phyloP scores from a whole-genome alignment of 1,139 yeast species.

The Tardiomyces depauwii region DNA sequence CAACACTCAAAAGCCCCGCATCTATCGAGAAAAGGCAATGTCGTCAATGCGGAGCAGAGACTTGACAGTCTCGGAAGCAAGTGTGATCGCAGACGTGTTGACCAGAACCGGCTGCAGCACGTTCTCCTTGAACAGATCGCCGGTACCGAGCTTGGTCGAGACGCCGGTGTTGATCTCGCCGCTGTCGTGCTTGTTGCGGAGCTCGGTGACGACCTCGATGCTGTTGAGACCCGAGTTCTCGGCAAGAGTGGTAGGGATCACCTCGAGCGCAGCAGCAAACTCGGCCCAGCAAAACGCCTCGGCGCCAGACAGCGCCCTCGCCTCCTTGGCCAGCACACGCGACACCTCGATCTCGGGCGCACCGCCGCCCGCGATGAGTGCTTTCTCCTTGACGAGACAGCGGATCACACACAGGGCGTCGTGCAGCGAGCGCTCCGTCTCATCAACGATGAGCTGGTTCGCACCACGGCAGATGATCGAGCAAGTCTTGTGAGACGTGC shows the following conservation, averaged over 20 bases:
- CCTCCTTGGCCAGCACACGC: constrained; percentile 65
- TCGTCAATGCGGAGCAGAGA: constrained; percentile 93
- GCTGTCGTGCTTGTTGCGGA: constrained; percentile 81
- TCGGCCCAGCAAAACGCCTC: constrained; percentile 94
- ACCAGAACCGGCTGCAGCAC: constrained; percentile 95
- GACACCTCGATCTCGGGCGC: constrained; percentile 97
- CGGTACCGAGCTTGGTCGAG: constrained; percentile 87
- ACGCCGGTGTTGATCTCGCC: constrained; percentile 96
- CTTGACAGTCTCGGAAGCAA: constrained; percentile 95
- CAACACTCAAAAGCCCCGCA: no score
- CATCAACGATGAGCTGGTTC: constrained; percentile 78
- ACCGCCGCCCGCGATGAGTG: constrained; percentile 97
- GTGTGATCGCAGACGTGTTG: constrained; percentile 82
- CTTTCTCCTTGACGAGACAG: constrained; percentile 88
- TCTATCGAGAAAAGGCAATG: constrained; percentile 66
- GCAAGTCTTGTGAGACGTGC: constrained; percentile 19
- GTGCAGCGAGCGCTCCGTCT: constrained; percentile 92
- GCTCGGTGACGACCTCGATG: constrained; percentile 87
- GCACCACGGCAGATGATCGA: constrained; percentile 89
- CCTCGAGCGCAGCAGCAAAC: constrained; percentile 91
- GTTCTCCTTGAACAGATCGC: constrained; percentile 87
- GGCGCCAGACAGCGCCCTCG: constrained; percentile 71
- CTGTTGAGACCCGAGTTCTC: constrained; percentile 97
- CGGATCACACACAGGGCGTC: constrained; percentile 96
- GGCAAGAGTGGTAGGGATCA: constrained; percentile 92